phyloP scores from a whole-genome alignment of 2,329 filamentous ascomycete species.

The Alternaria gaisen region DNA sequence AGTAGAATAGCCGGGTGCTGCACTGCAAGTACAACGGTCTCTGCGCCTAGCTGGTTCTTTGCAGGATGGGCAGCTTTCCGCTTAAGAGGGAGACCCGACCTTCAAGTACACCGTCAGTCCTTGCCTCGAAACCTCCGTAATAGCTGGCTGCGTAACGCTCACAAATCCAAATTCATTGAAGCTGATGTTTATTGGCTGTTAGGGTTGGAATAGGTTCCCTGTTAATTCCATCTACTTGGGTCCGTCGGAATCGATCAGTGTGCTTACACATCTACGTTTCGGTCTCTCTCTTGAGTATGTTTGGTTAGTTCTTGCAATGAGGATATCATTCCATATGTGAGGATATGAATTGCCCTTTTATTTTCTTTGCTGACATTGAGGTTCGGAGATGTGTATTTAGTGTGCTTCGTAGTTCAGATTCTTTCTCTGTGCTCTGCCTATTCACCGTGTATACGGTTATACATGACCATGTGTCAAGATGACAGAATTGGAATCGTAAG shows the following conservation, averaged over 20 bases:
- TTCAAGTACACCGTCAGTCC: no score
- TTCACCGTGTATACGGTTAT: neutral
- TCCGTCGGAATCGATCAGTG: neutral
- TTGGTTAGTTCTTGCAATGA: neutral
- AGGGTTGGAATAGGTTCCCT: neutral
- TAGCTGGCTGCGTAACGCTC: no score
- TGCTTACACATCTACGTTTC: neutral
- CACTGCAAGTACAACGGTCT: no score
- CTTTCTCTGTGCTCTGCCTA: neutral
- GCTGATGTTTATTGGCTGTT: no score
- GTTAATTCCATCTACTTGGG: neutral
- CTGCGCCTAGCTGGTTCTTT: no score
- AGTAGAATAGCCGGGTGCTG: neutral
- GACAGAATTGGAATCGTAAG: neutral
- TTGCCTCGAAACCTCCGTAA: no score
- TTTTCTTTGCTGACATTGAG: neutral
- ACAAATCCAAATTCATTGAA: no score
- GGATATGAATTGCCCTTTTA: neutral
- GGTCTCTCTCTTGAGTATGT: neutral
- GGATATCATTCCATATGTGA: no score
- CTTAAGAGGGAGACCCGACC: no score
- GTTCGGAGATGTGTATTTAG: neutral
- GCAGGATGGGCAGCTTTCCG: no score
- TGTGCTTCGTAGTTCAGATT: neutral
- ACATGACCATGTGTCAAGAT: neutral